Base-by-base conservation (phyloP, 75 land plant species). In the Cunninghamia lanceolata region DNA sequence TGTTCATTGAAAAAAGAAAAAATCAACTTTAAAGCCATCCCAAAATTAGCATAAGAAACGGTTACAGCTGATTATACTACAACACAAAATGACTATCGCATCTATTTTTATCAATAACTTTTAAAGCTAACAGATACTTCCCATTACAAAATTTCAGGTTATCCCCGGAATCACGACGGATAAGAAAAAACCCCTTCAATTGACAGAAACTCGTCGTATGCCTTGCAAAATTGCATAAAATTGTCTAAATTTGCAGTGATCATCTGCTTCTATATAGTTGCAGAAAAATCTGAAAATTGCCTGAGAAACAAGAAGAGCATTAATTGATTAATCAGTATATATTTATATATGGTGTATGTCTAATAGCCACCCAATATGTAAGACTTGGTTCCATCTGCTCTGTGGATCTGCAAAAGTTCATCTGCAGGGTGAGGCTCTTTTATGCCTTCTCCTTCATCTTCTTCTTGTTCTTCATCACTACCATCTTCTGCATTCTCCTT, bases 281-380 rank as follows among this genome's bases (percentile, higher is more conserved):
- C 68, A 63, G 28, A 63, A 63, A 63, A 21, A 5, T 25, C 28
- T 4, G 2, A 63, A 63, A 63, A 63, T 5, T 63, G 68, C 28
- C 28, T 25, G n/a, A 63, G n/a, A 63, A 63, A 4, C 68, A 63
- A 63, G 0, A 63, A 63, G 28, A 63, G 4, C 8, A 21, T 25
- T 25, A 25, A 63, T 21, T 6, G 28, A 25, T 63, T 71, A 14
- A 71, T 71, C 75, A 71, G 3, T 32, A 10, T 34, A 71, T 71
- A 9, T 40, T 40, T 82, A 42, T 25, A 82, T 42, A 28, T 40
- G 45, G 13, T 50, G 52, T 50, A 40, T 0, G 45, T 40, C 45
- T 82, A 83, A 42, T 83, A 83, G 40, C 84, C 84, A 52, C 84
- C 66, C 19, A 83, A 34, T 16, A 83, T 83, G 84, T 83, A 83